Conservation (phyloP, 805 yeast species). For the Cyberlindnera mrakii region DNA sequence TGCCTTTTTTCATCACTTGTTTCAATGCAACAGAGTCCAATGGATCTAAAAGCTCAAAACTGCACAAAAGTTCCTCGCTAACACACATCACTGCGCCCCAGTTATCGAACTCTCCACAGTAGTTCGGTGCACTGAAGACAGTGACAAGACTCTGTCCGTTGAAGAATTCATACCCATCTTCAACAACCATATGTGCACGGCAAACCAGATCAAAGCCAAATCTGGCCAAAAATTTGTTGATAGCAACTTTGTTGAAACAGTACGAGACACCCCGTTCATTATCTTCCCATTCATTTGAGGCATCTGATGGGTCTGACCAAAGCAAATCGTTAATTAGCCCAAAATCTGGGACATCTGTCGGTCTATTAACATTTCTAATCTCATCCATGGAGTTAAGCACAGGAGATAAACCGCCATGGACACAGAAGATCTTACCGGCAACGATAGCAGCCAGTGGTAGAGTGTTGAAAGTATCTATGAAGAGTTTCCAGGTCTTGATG, state of each 20-base stretch:
- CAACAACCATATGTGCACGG: constrained; percentile 93
- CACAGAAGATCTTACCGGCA: constrained; percentile 89
- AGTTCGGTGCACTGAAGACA: constrained; percentile 97
- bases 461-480: constrained; percentile 94
- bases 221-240: constrained; percentile 63
- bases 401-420: constrained; percentile 94
- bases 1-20: constrained; percentile 92
- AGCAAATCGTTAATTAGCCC: constrained; percentile 96
- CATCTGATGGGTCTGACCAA: constrained; percentile 88
- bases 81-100: constrained; percentile 99
- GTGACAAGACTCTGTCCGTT: constrained; percentile 85
- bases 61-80: constrained; percentile 84
- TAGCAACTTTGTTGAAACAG: constrained; percentile 81
- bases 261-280: constrained; percentile 97
- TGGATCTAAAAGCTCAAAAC: constrained; percentile 91
- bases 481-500: constrained; percentile 88
- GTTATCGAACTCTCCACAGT: constrained; percentile 67
- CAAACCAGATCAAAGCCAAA: constrained; percentile 81
- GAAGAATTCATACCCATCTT: constrained; percentile 95
- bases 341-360: constrained; percentile 96
- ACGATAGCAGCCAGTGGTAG: constrained; percentile 84
- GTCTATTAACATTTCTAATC: constrained; percentile 76
- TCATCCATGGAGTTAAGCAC: constrained; percentile 72
- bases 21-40: constrained; percentile 88
- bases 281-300: constrained; percentile 74